These are phyloP conservation scores for Cutaneotrichosporon cutaneum DNA, from an alignment of 1,284 basidiomycete species.

Conservation along the genomic window DNA sequence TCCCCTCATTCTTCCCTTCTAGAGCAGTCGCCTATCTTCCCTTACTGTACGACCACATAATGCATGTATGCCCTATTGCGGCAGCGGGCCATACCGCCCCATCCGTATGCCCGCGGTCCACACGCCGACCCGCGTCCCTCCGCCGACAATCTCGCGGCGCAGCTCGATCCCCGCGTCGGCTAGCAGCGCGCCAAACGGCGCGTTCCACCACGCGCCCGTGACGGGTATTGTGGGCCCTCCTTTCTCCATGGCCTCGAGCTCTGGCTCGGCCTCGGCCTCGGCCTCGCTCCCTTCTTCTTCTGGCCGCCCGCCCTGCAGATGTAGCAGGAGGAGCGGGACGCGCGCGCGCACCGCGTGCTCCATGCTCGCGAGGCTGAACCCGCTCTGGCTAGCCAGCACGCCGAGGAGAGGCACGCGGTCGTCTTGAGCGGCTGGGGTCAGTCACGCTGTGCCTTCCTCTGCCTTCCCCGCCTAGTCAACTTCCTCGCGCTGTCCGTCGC, in stretches of 20 bases:
- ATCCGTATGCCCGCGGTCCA: constrained; percentile 21
- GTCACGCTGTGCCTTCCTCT: too few relatives aligned
- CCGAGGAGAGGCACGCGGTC: constrained; percentile 56
- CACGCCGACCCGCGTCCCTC: constrained; percentile 13
- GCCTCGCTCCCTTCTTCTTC: background rate
- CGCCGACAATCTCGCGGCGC: constrained; percentile 12
- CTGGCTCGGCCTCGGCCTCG: too few relatives aligned
- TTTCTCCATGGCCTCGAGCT: too few relatives aligned
- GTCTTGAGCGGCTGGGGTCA: background rate
- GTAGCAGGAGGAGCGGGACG: constrained; percentile 71
- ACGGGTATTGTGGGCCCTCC: background rate
- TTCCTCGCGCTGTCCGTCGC: background rate
- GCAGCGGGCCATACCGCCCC: constrained; percentile 17
- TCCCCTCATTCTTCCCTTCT: background rate
- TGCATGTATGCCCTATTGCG: constrained; percentile 2
- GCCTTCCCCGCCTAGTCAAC: background rate
- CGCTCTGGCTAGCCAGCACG: constrained; percentile 70
- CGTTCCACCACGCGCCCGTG: constrained; percentile 22
- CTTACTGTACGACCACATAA: constrained; percentile 1
- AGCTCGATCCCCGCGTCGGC: constrained; percentile 12
- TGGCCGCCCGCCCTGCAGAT: constrained; percentile 55
- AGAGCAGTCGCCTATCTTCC: background rate
- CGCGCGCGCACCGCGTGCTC: constrained; percentile 67
- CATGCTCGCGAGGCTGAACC: constrained; percentile 68
- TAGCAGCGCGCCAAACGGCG: constrained; percentile 7